Conservation (phyloP, 2,329 filamentous ascomycete genomes). For the Scedosporium apiospermum region DNA sequence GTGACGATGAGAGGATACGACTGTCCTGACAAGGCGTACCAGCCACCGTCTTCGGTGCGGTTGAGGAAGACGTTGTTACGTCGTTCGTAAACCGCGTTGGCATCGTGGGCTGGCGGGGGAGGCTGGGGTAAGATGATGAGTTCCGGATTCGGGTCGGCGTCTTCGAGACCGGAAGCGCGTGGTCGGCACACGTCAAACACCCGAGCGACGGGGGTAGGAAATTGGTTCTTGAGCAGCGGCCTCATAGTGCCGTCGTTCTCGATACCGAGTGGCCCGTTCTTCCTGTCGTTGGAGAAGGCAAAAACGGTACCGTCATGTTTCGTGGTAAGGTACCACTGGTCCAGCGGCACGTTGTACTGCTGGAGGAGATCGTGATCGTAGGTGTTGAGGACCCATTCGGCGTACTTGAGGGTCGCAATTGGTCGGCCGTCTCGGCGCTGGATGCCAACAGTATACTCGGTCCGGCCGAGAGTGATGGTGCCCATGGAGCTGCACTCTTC, state of each 20-base stretch:
- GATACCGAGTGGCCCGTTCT: constrained; percentile 27
- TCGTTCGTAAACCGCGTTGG: constrained; percentile 40
- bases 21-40: constrained; percentile 86
- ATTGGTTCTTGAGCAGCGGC: constrained; percentile 57
- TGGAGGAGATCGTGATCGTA: constrained; percentile 78
- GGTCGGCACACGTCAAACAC: constrained; percentile 84
- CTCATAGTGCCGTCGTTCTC: background rate
- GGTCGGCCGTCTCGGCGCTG: constrained; percentile 63
- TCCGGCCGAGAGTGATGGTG: constrained; percentile 73
- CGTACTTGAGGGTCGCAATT: constrained; percentile 84
- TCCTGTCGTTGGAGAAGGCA: constrained; percentile 39
- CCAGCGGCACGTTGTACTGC: constrained; percentile 59
- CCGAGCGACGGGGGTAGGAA: constrained; percentile 69
- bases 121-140: constrained; percentile 84
- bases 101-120: constrained; percentile 46
- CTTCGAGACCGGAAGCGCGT: constrained; percentile 48
- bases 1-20: constrained; percentile 80
- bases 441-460: constrained; percentile 84
- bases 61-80: constrained; percentile 73
- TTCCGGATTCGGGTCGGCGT: constrained; percentile 49
- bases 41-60: constrained; percentile 74
- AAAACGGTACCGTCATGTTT: constrained; percentile 77
- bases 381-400: constrained; percentile 91
- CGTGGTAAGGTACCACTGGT: constrained; percentile 82
- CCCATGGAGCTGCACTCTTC: constrained; percentile 73